phyloP scores from a whole-genome alignment of 768 basidiomycete genomes.

The Cystobasidiopsis lactophilus region DNA sequence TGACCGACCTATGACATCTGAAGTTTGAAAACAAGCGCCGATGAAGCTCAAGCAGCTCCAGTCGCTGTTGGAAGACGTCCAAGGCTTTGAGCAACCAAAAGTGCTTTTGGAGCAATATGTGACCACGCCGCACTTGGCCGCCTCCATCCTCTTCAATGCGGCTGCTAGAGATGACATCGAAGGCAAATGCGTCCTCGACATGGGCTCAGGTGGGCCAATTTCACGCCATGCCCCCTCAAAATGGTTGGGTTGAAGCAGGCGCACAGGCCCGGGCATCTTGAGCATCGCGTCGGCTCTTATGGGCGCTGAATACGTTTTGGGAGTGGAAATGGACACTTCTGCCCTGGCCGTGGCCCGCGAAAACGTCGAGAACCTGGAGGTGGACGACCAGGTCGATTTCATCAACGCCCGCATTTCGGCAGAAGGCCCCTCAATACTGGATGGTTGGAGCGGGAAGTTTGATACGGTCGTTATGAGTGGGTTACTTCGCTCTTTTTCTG shows the following conservation, averaged over 20 bases:
- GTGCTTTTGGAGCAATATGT: slow-evolving; percentile 4
- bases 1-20: no score
- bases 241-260: slow-evolving; percentile 4
- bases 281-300: slow-evolving; percentile 16
- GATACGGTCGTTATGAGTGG: slow-evolving; percentile 10
- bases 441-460: slow-evolving; percentile 3
- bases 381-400: slow-evolving; percentile 16
- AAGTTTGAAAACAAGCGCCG: no score
- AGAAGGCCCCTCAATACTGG: slow-evolving; percentile 1
- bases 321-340: slow-evolving; percentile 17
- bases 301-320: slow-evolving; percentile 18
- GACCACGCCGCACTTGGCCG: slow-evolving; percentile 17
- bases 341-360: slow-evolving; percentile 16
- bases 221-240: not conserved
- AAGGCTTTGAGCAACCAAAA: slow-evolving; percentile 14
- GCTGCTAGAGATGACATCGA: slow-evolving; percentile 17
- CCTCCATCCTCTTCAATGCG: slow-evolving; percentile 18
- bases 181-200: slow-evolving; percentile 16
- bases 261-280: slow-evolving; percentile 17
- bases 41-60: slow-evolving; percentile 20
- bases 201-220: slow-evolving; percentile 3
- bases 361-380: slow-evolving; percentile 18
- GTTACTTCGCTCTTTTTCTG: not conserved
- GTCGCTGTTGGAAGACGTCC: slow-evolving; percentile 15
- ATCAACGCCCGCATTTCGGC: slow-evolving; percentile 12